These are phyloP conservation scores for Penicillium oxalicum DNA, from an alignment of 2,329 filamentous ascomycete genomes.

Conservation along the genomic window DNA sequence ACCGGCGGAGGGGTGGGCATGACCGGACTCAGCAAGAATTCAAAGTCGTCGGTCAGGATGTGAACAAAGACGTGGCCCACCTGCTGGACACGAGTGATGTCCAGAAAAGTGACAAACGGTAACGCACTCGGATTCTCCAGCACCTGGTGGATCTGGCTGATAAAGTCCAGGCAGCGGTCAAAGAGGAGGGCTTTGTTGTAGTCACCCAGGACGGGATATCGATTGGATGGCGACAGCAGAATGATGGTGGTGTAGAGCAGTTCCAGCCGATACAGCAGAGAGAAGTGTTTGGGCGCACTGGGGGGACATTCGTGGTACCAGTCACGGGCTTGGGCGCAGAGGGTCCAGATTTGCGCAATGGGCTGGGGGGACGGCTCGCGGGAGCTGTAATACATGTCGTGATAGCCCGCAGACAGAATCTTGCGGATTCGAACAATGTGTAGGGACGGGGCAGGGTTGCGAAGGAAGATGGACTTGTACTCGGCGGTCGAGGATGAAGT, in stretches of 20 bases:
- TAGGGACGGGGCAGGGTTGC: slow-evolving; percentile 62
- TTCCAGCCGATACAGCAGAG: slow-evolving; percentile 78
- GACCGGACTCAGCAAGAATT: slow-evolving; percentile 35
- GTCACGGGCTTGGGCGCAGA: slow-evolving; percentile 55
- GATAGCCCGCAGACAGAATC: slow-evolving; percentile 84
- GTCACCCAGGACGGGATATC: slow-evolving; percentile 63
- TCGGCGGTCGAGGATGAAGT: slow-evolving; percentile 41
- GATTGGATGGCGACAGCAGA: slow-evolving; percentile 72
- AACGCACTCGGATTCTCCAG: slow-evolving; percentile 54
- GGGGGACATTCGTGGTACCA: slow-evolving; percentile 76
- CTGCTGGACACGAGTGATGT: slow-evolving; percentile 77
- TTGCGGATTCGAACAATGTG: slow-evolving; percentile 77
- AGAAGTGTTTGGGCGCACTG: slow-evolving; percentile 58
- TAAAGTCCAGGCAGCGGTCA: slow-evolving; percentile 77
- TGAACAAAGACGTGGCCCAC: slow-evolving; percentile 54
- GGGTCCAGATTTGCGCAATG: slow-evolving; percentile 41
- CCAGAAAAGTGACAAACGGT: slow-evolving; percentile 77
- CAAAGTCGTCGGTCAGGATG: slow-evolving; percentile 49
- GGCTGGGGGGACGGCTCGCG: slow-evolving; percentile 62
- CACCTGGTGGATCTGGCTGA: slow-evolving; percentile 65
- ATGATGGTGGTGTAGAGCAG: slow-evolving; percentile 87
- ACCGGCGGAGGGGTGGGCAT: slow-evolving; percentile 26
- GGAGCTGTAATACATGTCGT: slow-evolving; percentile 75
- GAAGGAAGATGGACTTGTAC: slow-evolving; percentile 44
- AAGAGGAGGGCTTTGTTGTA: slow-evolving; percentile 78